A percentile compares a stretch with the other conserved stretches of the same genome.
These are phyloP conservation scores for Scleromitrula shiraiana DNA, from an alignment of 2,329 filamentous ascomycete genomes.

Conservation along the genomic window DNA sequence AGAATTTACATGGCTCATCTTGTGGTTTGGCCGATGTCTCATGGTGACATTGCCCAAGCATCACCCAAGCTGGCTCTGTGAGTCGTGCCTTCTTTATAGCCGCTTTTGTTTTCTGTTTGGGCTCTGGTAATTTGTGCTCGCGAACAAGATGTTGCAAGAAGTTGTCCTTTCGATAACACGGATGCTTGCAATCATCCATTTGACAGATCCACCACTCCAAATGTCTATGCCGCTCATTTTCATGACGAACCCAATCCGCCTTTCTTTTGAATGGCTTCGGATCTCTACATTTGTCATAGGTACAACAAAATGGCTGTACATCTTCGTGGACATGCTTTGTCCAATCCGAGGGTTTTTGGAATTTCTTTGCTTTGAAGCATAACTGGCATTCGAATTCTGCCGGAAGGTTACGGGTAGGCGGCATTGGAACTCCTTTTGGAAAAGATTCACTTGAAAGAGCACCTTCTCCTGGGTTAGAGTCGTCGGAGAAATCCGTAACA, in stretches of 20 bases:
- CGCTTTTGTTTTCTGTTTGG: conserved; percentile 68
- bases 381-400: conserved; percentile 85
- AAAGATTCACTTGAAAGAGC: conserved; percentile 66
- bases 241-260: conserved; percentile 91
- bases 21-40: conserved; percentile 58
- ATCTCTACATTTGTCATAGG: conserved; percentile 73
- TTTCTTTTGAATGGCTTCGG: conserved; percentile 92
- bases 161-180: conserved; percentile 82
- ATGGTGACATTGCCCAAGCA: conserved; percentile 69
- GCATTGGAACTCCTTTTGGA: conserved; percentile 71
- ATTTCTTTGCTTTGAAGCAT: conserved; percentile 78
- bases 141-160: conserved; percentile 88
- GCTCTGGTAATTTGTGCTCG: conserved; percentile 81
- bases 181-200: conserved; percentile 70
- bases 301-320: conserved; percentile 87
- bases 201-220: conserved; percentile 88
- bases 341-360: conserved; percentile 91
- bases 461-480: conserved; percentile 61
- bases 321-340: conserved; percentile 95
- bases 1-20: conserved; percentile 81
- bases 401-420: conserved; percentile 67
- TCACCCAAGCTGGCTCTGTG: conserved; percentile 62
- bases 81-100: conserved; percentile 51
- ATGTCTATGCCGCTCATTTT: conserved; percentile 84
- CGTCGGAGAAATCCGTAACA: conserved; percentile 50